Percentiles rank a stretch among this genome's conserved stretches.
Evolutionary conservation across 208 protist genomes (phyloP).

Genomic region (Acanthamoeba lenticulata): DNA sequence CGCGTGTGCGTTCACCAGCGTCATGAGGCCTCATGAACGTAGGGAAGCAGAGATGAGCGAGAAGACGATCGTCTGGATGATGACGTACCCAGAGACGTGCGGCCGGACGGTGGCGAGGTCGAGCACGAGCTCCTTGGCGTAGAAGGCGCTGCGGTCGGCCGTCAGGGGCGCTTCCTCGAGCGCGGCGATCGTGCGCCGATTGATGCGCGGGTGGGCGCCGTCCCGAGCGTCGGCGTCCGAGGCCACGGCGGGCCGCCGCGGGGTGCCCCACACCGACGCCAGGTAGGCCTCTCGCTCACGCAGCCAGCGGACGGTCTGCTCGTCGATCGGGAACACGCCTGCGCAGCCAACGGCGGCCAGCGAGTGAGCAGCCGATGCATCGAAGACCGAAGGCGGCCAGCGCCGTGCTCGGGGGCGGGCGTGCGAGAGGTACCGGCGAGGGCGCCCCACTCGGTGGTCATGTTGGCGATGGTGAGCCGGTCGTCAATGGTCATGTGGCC

Average conservation of each 20-base stretch:
- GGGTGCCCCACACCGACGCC: not conserved
- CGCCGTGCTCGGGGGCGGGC: not conserved
- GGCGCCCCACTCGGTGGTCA: conserved; percentile 89
- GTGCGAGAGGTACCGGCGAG: conserved; percentile 64
- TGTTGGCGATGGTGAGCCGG: conserved; percentile 87
- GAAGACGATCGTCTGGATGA: not conserved
- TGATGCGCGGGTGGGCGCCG: not conserved
- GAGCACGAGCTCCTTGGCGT: conserved; percentile 78
- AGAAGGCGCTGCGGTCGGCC: conserved; percentile 73
- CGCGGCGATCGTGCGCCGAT: not conserved
- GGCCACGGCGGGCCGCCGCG: not conserved
- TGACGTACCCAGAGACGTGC: conserved; percentile 77
- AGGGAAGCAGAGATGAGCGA: not conserved
- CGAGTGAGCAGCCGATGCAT: not conserved
- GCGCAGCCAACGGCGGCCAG: not conserved
- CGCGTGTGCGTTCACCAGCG: not conserved
- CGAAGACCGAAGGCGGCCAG: not conserved
- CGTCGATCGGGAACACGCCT: conserved; percentile 86
- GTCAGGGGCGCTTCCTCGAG: conserved; percentile 40
- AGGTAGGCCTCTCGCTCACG: conserved; percentile 23
- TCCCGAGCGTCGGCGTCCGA: conserved; percentile 15
- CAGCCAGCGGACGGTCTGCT: conserved; percentile 78
- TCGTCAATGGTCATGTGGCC: conserved; percentile 83
- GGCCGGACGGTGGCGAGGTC: conserved; percentile 80
- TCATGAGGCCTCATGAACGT: not conserved